phyloP scores from a whole-genome alignment of 306 rosid genomes.

The Begonia fuchsioides region DNA sequence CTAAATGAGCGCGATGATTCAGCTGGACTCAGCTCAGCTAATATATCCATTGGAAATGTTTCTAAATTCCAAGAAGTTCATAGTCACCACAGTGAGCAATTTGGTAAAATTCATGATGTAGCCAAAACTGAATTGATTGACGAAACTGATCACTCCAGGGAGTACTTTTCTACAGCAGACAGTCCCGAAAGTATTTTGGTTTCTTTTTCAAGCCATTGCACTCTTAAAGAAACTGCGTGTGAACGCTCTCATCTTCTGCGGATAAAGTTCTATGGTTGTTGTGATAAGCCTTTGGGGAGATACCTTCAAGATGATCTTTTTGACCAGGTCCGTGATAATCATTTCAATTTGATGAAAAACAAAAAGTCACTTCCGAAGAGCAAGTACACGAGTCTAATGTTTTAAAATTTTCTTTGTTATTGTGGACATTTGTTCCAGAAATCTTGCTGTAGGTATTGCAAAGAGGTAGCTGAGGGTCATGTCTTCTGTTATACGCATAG shows the following conservation, averaged over 20 bases:
- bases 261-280: constrained; percentile 79
- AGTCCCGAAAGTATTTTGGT: constrained; percentile 91
- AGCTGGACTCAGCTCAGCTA: constrained; percentile 9
- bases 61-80: constrained; percentile 25
- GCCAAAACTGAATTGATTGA: constrained; percentile 28
- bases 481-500: constrained; percentile 71
- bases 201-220: constrained; percentile 82
- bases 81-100: constrained; percentile 26
- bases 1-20: constrained; percentile 23
- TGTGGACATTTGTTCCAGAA: constrained; percentile 26
- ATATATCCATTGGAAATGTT: constrained; percentile 17
- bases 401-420: constrained; percentile 6
- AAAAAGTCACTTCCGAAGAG: background rate
- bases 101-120: constrained; percentile 27
- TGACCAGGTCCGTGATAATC: constrained; percentile 35
- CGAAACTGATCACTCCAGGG: constrained; percentile 56
- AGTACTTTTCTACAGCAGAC: constrained; percentile 75
- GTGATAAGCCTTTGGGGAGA: constrained; percentile 95
- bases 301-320: constrained; percentile 80
- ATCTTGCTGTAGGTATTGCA: constrained; percentile 59
- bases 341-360: constrained; percentile 2
- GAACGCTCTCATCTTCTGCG: constrained; percentile 83
- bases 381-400: background rate
- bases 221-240: constrained; percentile 64
- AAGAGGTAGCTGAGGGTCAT: constrained; percentile 68